Evolutionary conservation across 2,329 filamentous ascomycete species (phyloP), one percentile per base, ranked within the genome.

Genomic region (Cercospora nicotianae): DNA sequence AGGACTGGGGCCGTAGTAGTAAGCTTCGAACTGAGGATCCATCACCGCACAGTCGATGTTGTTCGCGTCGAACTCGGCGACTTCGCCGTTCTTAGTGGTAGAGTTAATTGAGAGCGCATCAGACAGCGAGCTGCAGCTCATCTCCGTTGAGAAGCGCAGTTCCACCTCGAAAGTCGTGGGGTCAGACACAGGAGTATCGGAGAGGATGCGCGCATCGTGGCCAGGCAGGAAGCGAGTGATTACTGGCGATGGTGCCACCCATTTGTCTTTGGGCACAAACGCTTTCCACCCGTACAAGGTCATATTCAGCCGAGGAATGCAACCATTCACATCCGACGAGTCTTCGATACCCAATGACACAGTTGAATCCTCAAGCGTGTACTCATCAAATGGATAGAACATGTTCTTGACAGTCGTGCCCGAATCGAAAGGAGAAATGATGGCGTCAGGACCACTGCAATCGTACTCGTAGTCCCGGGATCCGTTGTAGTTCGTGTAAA

Each of bases 151-250:
- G 75, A 89, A 90, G 39, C 86, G 83, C 3, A 90, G 67, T 60
- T 85, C 81, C 55, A 90, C 79, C 5, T 83, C 75, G 16, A 88
- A 71, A 5, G 76, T 79, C 8, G 69, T 72, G n/a, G 72, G 39
- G 18, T 73, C 61, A 33, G 79, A 78, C 0, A 79, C 75, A 0
- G 70, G 68, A 16, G 81, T 81, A 33, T 77, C 82, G 0, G 87
- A 88, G 18, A 83, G 68, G 4, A 89, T 74, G 2, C 87, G 84
- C 1, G 78, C 77, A 72, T 91, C 89, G 71, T 91, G 88, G 2
- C 87, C 87, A 3, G 88, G 88, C 2, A 79, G 75, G 71, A 90
- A 87, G 39, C 81, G 83, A 9, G 87, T 90, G 71, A 90, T 83
- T 77, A 87, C 84, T 0, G 88, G 87, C 1, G 80, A 79, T 3